phyloP scores from a whole-genome alignment of 1,284 basidiomycete species.

The Sporisorium sorghi region DNA sequence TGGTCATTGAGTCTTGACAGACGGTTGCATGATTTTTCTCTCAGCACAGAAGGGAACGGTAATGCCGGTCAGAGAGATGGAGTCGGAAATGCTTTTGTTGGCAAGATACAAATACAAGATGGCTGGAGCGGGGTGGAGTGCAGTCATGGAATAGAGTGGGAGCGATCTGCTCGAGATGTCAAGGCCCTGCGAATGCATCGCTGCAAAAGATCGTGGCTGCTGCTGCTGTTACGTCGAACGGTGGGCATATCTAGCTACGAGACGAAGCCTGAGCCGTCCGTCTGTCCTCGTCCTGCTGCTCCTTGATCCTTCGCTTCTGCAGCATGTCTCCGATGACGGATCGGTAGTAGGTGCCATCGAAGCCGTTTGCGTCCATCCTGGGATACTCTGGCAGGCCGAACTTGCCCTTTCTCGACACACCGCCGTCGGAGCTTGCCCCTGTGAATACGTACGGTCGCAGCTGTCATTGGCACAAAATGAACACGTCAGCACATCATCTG shows the following conservation, averaged over 20 bases:
- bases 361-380: slow-evolving; percentile 56
- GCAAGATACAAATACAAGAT: slow-evolving; percentile 32
- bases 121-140: slow-evolving; percentile 1
- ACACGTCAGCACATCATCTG: slow-evolving; percentile 3
- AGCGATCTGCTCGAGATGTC: too few relatives aligned
- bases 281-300: slow-evolving; percentile 44
- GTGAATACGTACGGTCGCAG: slow-evolving; percentile 64
- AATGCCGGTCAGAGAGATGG: background rate
- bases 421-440: slow-evolving; percentile 51
- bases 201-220: too few relatives aligned
- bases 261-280: slow-evolving; percentile 14
- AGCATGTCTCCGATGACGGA: slow-evolving; percentile 58
- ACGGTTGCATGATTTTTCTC: too few relatives aligned
- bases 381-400: slow-evolving; percentile 60
- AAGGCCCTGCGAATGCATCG: too few relatives aligned
- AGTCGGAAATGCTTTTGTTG: slow-evolving; percentile 16
- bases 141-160: background rate
- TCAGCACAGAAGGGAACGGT: background rate
- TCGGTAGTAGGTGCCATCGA: slow-evolving; percentile 62
- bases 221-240: background rate
- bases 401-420: slow-evolving; percentile 46
- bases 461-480: slow-evolving; percentile 5
- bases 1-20: background rate
- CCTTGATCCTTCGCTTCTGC: slow-evolving; percentile 42
- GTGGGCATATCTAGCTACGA: slow-evolving; percentile 4